Conservation (phyloP, 1,139 yeast species). For the Debaryomycetaceae sp. region DNA sequence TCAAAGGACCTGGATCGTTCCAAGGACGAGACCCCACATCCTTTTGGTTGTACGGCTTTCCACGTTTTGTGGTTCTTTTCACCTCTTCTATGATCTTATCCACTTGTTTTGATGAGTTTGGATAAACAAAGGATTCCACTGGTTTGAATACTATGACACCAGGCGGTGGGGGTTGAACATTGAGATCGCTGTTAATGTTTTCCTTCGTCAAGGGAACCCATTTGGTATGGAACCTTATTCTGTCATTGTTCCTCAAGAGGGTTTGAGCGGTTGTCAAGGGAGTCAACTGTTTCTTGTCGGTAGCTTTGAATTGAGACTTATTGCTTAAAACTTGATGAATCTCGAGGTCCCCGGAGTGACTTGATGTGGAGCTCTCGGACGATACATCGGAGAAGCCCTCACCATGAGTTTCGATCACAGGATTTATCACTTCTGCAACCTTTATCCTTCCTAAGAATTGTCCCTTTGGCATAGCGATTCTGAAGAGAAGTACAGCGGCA, state of each 20-base stretch:
- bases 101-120: constrained; percentile 72
- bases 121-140: constrained; percentile 74
- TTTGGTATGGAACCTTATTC: constrained; percentile 52
- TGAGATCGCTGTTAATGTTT: constrained; percentile 55
- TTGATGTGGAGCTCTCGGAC: constrained; percentile 7
- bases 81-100: constrained; percentile 71
- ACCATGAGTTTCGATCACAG: constrained; percentile 28
- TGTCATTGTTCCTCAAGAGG: constrained; percentile 25
- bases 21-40: constrained; percentile 76
- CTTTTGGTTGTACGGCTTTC: constrained; percentile 41
- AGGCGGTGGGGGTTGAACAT: constrained; percentile 77
- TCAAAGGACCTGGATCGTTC: constrained; percentile 82
- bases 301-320: constrained; percentile 16
- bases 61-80: constrained; percentile 58
- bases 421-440: constrained; percentile 67
- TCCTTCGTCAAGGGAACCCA: constrained; percentile 77
- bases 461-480: constrained; percentile 79
- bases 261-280: constrained; percentile 18
- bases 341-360: constrained; percentile 30
- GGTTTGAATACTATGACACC: constrained; percentile 88
- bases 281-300: constrained; percentile 3
- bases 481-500: constrained; percentile 66
- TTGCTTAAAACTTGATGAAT: constrained; percentile 41
- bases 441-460: constrained; percentile 75
- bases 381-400: constrained; percentile 6